Percentiles rank a stretch among this genome's conserved stretches.
phyloP scores from a whole-genome alignment of 2,329 filamentous ascomycete genomes.

The Diaporthe ampelina region DNA sequence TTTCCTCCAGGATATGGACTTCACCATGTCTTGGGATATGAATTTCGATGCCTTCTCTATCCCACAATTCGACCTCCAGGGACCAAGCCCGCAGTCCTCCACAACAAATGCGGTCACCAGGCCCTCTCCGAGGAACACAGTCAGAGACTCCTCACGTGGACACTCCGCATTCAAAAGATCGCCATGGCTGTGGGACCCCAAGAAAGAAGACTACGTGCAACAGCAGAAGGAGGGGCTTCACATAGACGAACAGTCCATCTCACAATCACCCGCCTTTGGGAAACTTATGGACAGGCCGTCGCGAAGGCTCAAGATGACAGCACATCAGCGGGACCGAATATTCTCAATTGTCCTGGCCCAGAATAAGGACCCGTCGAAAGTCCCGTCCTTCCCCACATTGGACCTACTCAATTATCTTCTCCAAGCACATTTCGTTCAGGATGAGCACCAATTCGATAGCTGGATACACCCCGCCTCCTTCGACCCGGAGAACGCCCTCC shows the following conservation, averaged over 20 bases:
- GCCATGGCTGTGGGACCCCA: conserved; percentile 53
- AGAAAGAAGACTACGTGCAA: conserved; percentile 47
- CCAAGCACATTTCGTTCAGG: conserved; percentile 48
- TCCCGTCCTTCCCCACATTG: conserved; percentile 48
- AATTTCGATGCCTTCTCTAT: conserved; percentile 50
- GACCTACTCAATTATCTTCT: conserved; percentile 49
- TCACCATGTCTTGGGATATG: conserved; percentile 50
- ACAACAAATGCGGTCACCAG: conserved; percentile 44
- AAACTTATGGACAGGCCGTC: conserved; percentile 39
- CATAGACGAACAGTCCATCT: conserved; percentile 45
- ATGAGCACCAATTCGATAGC: conserved; percentile 47
- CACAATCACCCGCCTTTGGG: conserved; percentile 41
- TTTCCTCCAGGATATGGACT: conserved; percentile 51
- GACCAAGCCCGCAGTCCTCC: conserved; percentile 48
- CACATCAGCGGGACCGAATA: conserved; percentile 45
- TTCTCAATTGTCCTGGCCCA: conserved; percentile 47
- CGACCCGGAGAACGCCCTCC: conserved; percentile 45
- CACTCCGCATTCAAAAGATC: conserved; percentile 53
- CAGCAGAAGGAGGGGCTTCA: conserved; percentile 45
- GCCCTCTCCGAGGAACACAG: conserved; percentile 32
- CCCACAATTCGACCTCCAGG: conserved; percentile 47
- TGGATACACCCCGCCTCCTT: conserved; percentile 48
- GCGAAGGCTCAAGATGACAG: conserved; percentile 44
- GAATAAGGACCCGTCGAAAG: conserved; percentile 43
- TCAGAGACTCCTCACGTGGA: conserved; percentile 47